Base-by-base conservation (phyloP, 2,329 filamentous ascomycete species). In the Macrophomina phaseolina region DNA sequence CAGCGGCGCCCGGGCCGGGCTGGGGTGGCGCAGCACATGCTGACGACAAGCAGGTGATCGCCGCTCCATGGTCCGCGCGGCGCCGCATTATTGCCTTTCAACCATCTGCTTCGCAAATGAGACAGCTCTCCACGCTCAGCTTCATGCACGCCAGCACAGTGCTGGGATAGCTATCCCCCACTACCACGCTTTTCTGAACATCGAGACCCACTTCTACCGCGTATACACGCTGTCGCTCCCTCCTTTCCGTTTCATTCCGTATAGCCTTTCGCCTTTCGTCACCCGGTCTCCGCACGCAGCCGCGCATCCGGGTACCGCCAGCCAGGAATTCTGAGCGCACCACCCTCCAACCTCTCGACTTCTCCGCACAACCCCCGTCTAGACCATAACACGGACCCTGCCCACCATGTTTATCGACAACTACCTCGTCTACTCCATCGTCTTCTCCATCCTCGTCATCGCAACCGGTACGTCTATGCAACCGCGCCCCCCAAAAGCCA, bases 361-460 rank as follows among this genome's bases (percentile, higher is more conserved):
- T 53, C 62, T 34, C 38, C 38, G 38, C 52, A 28, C 45, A 40
- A 30, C 55, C 46, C 28, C 65, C 30, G 49, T n/a, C 11, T 36
- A 42, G 45, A 7, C n/a, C 18, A 18, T 40, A 40, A 30, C 18
- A 32, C 11, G 30, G 62, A 61, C 66, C 65, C 67, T 28, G 11
- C 67, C 73, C 77, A 80, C 72, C 72, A 97, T 96, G 92, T 85
- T 82, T n/a, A 12, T 55, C 28, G 49, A 61, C 36, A 55, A 51
- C 69, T 95, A 94, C 82, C 77, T 96, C 70, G 87, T 97, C 81
- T 97, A 93, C 82, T 89, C 87, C 72, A 78, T 94, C 70, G 88
- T 87, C 74, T 86, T 97, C 77, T 79, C 90, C 72, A 85, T 91
- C 76, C 84, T 97, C 74, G 75, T 94, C 72, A 75, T 86, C 70